Percentiles rank a stretch among this genome's conserved stretches.
phyloP scores from a whole-genome alignment of 495 filamentous ascomycete genomes.

The Lineolata rhizophorae region DNA sequence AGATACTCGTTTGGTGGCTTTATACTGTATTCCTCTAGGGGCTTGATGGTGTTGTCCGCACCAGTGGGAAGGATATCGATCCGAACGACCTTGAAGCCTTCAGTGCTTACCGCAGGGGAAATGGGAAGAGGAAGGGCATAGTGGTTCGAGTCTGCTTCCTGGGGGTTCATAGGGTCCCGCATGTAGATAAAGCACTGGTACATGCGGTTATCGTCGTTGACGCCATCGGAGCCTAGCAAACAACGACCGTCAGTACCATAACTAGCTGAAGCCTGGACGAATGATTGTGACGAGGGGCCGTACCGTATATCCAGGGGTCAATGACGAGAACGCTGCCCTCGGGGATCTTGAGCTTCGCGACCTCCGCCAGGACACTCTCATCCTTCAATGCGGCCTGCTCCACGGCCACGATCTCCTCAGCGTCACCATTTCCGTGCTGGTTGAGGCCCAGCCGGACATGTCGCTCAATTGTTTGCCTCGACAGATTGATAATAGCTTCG shows the following conservation, averaged over 20 bases:
- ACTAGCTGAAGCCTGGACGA: neutral
- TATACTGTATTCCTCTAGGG: constrained; percentile 30
- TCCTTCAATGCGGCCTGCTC: constrained; percentile 35
- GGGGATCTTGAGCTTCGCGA: constrained; percentile 42
- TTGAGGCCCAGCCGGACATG: constrained; percentile 35
- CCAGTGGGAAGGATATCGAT: constrained; percentile 39
- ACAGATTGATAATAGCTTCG: constrained; percentile 39
- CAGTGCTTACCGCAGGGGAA: constrained; percentile 51
- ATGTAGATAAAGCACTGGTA: constrained; percentile 49
- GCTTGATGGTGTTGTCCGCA: constrained; percentile 32
- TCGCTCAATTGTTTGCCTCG: constrained; percentile 27
- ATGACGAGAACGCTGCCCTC: constrained; percentile 34
- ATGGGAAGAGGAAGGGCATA: constrained; percentile 62
- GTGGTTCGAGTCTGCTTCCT: constrained; percentile 46
- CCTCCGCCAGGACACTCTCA: constrained; percentile 33
- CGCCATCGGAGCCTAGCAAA: constrained; percentile 30
- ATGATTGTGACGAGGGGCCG: constrained; percentile 1
- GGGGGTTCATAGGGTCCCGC: constrained; percentile 29
- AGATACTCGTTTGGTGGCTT: constrained; percentile 48
- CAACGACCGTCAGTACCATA: constrained; percentile 1
- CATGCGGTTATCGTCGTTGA: constrained; percentile 36
- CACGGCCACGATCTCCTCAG: constrained; percentile 33
- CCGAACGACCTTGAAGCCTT: constrained; percentile 39
- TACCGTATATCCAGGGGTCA: constrained; percentile 58
- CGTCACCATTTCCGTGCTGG: constrained; percentile 33